Conservation (phyloP, 2,329 filamentous ascomycete genomes). For the Leptographium radiaticola region DNA sequence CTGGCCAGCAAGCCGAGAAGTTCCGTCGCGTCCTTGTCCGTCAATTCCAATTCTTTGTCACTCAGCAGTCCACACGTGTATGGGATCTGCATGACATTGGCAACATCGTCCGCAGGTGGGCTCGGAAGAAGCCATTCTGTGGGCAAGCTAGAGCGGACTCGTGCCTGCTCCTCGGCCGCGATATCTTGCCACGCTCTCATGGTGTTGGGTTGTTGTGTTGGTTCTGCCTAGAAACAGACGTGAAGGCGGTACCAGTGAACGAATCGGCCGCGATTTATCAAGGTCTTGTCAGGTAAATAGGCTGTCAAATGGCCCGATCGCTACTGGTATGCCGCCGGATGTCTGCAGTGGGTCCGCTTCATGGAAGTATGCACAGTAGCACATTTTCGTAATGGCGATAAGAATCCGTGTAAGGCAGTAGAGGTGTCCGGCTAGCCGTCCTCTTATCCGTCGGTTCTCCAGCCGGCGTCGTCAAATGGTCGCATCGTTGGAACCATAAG, state of each 20-base stretch:
- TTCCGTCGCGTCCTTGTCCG: background rate
- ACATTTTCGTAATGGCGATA: no score
- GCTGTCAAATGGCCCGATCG: background rate
- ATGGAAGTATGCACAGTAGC: background rate
- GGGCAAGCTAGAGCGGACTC: background rate
- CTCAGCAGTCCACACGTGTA: background rate
- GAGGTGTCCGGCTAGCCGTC: no score
- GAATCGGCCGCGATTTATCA: background rate
- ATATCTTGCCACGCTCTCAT: slow-evolving; percentile 1
- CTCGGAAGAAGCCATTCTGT: background rate
- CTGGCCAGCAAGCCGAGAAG: background rate
- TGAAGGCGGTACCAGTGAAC: background rate
- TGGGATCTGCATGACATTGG: background rate
- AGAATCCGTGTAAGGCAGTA: no score
- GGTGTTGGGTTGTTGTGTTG: background rate
- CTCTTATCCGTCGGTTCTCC: no score
- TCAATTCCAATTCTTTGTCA: background rate
- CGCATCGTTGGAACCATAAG: no score
- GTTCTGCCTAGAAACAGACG: background rate
- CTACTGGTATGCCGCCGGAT: background rate
- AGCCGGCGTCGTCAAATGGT: no score
- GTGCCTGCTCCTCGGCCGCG: background rate
- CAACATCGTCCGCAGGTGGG: background rate
- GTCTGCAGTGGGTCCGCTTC: background rate
- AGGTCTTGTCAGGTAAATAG: background rate